These are phyloP conservation scores for Sarocladium strictum DNA, from an alignment of 2,329 filamentous ascomycete species.

Conservation along the genomic window DNA sequence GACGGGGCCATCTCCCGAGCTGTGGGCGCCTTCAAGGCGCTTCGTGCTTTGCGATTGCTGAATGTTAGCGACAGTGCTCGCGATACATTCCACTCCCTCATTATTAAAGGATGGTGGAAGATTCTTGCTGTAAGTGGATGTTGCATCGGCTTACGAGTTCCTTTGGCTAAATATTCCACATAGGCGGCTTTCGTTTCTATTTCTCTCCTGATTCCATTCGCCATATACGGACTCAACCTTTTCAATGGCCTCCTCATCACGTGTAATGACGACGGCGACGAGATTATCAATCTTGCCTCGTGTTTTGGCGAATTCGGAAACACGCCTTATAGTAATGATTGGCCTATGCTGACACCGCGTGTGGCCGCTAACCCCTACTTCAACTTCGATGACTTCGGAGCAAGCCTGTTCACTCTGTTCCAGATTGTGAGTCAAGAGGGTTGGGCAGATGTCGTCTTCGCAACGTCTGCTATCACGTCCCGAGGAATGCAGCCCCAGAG, in stretches of 20 bases:
- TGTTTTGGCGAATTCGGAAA: slow-evolving; percentile 82
- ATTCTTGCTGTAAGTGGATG: slow-evolving; percentile 67
- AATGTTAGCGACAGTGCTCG: slow-evolving; percentile 95
- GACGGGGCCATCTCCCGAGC: slow-evolving; percentile 83
- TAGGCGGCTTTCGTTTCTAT: slow-evolving; percentile 85
- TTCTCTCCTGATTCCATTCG: slow-evolving; percentile 90
- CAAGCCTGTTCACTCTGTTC: slow-evolving; percentile 91
- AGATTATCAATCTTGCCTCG: slow-evolving; percentile 54
- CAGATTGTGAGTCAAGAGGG: slow-evolving; percentile 98
- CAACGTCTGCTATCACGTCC: slow-evolving; percentile 75
- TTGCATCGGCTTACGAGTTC: not conserved
- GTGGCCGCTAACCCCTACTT: slow-evolving; percentile 77
- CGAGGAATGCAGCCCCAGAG: slow-evolving; percentile 65
- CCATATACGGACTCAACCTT: slow-evolving; percentile 89
- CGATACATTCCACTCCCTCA: slow-evolving; percentile 94
- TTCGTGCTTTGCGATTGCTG: slow-evolving; percentile 82
- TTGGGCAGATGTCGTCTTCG: slow-evolving; percentile 90
- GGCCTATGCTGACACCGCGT: slow-evolving; percentile 78
- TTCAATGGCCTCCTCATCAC: slow-evolving; percentile 75
- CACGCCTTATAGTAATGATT: slow-evolving; percentile 65
- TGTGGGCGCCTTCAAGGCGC: slow-evolving; percentile 93
- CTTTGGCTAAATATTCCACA: slow-evolving; percentile 13
- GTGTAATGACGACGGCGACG: slow-evolving; percentile 65
- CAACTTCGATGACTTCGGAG: slow-evolving; percentile 92
- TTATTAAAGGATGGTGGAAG: slow-evolving; percentile 92